Evolutionary conservation across 257 asterid genomes (phyloP).

Genomic region (Jasminum sambac): DNA sequence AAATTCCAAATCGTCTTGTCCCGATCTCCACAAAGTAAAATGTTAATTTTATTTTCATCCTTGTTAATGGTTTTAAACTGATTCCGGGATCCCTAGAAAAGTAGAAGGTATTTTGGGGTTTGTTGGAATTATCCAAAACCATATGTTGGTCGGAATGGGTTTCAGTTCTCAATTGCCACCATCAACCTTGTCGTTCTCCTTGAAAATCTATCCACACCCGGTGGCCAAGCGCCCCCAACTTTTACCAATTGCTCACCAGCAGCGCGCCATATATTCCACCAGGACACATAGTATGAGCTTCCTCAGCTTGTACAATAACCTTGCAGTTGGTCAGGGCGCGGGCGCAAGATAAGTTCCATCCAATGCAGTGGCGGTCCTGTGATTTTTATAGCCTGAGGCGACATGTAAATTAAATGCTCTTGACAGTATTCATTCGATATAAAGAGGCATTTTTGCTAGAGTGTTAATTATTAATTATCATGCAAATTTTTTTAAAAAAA

Average conservation of each 20-base stretch:
- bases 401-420: constrained; percentile 4
- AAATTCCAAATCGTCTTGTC: no score
- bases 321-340: constrained; percentile 20
- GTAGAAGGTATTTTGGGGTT: not conserved
- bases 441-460: no score
- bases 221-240: constrained; percentile 4
- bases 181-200: constrained; percentile 2
- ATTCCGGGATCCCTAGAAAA: not conserved
- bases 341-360: constrained; percentile 30
- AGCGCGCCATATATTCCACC: not conserved
- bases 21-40: no score
- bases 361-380: no score
- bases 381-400: no score
- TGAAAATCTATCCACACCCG: constrained; percentile 12
- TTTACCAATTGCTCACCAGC: not conserved
- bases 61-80: no score
- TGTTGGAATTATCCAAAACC: not conserved
- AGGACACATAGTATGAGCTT: not conserved
- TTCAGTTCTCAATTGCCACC: constrained; percentile 24
- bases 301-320: constrained; percentile 12
- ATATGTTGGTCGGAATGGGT: constrained; percentile 24
- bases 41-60: no score
- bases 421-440: no score
- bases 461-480: no score
- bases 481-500: no score